phyloP scores from a whole-genome alignment of 2,329 filamentous ascomycete species.

The Elsinoe perseae region DNA sequence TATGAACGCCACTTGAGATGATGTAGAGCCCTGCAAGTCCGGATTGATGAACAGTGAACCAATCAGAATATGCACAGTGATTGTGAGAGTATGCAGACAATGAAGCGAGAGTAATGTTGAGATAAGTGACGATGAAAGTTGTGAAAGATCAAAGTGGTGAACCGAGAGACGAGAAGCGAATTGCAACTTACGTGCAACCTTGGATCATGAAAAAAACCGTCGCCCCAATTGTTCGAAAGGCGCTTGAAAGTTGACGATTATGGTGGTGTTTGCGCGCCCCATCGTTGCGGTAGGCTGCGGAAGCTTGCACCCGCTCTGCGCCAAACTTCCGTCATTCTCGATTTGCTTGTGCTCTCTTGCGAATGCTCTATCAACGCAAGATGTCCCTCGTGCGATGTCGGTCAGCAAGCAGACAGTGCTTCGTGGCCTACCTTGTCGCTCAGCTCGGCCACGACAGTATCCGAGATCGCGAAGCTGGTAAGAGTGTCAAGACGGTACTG shows the following conservation, averaged over 20 bases:
- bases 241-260: not conserved
- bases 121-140: not conserved
- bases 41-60: not conserved
- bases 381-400: not conserved
- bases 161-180: not conserved
- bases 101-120: not conserved
- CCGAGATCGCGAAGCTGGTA: not conserved
- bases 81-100: not conserved
- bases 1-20: not conserved
- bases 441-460: not conserved
- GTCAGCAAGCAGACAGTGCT: not conserved
- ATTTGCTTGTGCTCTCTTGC: not conserved
- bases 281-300: conserved; percentile 1
- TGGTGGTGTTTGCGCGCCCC: conserved; percentile 9
- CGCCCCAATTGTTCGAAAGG: conserved; percentile 5
- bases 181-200: not conserved
- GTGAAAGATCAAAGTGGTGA: not conserved
- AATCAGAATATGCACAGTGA: not conserved
- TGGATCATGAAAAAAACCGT: conserved; percentile 9
- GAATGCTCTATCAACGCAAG: not conserved
- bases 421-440: not conserved
- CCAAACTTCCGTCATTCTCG: not conserved
- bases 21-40: not conserved
- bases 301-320: not conserved
- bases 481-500: not conserved